These are phyloP conservation scores for Epichloe typhina DNA, from an alignment of 2,329 filamentous ascomycete genomes.

Conservation along the genomic window DNA sequence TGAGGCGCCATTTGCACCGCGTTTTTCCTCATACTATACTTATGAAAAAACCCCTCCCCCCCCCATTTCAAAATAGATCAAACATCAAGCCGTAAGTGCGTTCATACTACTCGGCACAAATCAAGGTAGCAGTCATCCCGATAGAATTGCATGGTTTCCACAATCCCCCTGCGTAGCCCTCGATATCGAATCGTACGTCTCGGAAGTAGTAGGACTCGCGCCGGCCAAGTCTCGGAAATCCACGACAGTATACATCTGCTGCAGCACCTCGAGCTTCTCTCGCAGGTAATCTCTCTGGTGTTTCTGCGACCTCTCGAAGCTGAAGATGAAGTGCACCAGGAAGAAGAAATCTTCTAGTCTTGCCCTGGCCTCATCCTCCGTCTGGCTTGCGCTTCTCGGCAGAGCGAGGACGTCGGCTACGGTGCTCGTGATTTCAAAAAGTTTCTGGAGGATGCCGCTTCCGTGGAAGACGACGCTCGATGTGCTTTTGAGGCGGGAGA, in stretches of 20 bases:
- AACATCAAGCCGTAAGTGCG: too few species aligned
- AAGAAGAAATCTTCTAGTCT: slow-evolving; percentile 41
- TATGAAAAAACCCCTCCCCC: too few species aligned
- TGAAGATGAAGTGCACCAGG: slow-evolving; percentile 35
- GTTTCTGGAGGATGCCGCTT: slow-evolving; percentile 41
- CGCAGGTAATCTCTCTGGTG: slow-evolving; percentile 29
- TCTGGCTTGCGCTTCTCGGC: slow-evolving; percentile 25
- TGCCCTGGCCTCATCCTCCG: slow-evolving; percentile 29
- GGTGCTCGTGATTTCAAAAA: slow-evolving; percentile 47
- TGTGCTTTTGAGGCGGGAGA: slow-evolving; percentile 21
- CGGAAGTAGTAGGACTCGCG: slow-evolving; percentile 9
- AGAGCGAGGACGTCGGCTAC: slow-evolving; percentile 45
- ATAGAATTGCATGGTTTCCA: neutral
- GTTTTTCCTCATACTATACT: too few species aligned
- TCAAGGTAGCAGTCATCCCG: too few species aligned
- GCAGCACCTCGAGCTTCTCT: slow-evolving; percentile 24
- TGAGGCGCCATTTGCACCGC: too few species aligned
- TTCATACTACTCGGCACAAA: too few species aligned
- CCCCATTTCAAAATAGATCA: too few species aligned
- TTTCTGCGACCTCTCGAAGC: slow-evolving; percentile 32
- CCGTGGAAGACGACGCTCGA: slow-evolving; percentile 40
- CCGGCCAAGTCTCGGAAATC: slow-evolving; percentile 15
- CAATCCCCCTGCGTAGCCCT: neutral
- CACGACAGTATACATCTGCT: slow-evolving; percentile 18
- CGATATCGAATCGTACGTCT: slow-evolving; percentile 4